Conservation (phyloP, 352 stramenopile species). For the Globisporangium lucens region DNA sequence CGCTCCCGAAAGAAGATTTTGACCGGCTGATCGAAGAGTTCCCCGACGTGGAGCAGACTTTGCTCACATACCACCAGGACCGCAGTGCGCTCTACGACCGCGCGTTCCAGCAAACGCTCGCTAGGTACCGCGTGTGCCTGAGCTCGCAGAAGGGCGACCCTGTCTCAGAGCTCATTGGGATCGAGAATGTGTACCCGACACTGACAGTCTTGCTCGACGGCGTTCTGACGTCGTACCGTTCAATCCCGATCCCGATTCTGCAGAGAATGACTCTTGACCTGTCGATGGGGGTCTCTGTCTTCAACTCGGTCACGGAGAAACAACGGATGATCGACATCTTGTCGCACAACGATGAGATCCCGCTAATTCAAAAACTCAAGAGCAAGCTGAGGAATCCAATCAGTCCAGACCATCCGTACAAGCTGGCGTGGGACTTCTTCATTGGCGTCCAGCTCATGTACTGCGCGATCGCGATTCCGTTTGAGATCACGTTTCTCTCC, state of each 20-base stretch:
- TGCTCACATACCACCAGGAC: conserved; percentile 60
- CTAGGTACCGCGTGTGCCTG: conserved; percentile 60
- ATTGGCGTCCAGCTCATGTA: conserved; percentile 45
- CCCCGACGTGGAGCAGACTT: conserved; percentile 57
- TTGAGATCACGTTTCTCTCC: conserved; percentile 56
- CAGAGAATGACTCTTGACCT: conserved; percentile 64
- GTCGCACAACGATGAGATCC: conserved; percentile 29
- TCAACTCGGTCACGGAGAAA: conserved; percentile 71
- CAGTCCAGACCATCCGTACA: conserved; percentile 41
- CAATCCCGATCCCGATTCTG: conserved; percentile 53
- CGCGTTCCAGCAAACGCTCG: conserved; percentile 67
- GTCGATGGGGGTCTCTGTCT: conserved; percentile 74
- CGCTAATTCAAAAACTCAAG: conserved; percentile 25
- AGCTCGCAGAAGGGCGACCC: conserved; percentile 54
- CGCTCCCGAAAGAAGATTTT: conserved; percentile 78
- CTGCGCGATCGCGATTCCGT: conserved; percentile 55
- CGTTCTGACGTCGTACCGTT: conserved; percentile 55
- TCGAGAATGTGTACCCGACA: conserved; percentile 70
- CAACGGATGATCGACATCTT: conserved; percentile 64
- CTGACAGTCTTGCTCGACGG: conserved; percentile 65
- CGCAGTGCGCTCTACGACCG: conserved; percentile 60
- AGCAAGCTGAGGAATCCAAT: conserved; percentile 35
- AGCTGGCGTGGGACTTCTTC: conserved; percentile 52
- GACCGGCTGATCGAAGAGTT: conserved; percentile 78
- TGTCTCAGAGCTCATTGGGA: conserved; percentile 45